Base-by-base conservation (phyloP, 108 stramenopile genomes). In the Mediolabrus comicus region DNA sequence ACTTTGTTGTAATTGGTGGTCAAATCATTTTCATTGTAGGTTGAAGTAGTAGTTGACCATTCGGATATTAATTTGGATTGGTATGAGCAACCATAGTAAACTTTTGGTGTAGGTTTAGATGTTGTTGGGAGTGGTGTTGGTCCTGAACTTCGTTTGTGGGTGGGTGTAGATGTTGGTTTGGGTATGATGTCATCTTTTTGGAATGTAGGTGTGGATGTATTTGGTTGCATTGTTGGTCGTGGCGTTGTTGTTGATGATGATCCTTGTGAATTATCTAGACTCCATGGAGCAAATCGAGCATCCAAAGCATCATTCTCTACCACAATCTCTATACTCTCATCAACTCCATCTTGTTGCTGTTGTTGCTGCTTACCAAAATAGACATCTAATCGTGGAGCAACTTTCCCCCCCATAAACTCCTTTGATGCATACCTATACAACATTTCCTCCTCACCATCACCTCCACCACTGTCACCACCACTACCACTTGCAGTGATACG, bases 1-100 rank as follows among this genome's bases (percentile, higher is more conserved):
- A 69, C 57, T n/a, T 49, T 27, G 17, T 34, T 34, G 59, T 61
- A 25, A 8, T 24, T 19, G 28, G 68, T 22, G 59, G 41, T 36
- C 24, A 46, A 6, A 3, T 59, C 26, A 12, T 30, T 25, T 31
- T 27, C 56, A n/a, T 61, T 11, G 60, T 69, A 69, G 43, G 8
- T 1, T 19, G 19, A 19, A 46, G 43, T n/a, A n/a, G n/a, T n/a
- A n/a, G n/a, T n/a, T n/a, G 43, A 24, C 43, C 43, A 46, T 6
- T 46, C 43, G 17, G 43, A 7, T 1, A 46, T 19, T 2, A 46
- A 7, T 14, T 46, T 19, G 1, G 17, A 16, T 19, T 46, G 17
- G 17, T 19, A 46, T 19, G 43, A 46, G 22, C 43, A 46, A 4
- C 43, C 19, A 6, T 19, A 8, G 4, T 6, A n/a, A 19, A 46